Base-by-base conservation (phyloP, 441 rosid genomes). In the Pelargonium exstipulatum region DNA sequence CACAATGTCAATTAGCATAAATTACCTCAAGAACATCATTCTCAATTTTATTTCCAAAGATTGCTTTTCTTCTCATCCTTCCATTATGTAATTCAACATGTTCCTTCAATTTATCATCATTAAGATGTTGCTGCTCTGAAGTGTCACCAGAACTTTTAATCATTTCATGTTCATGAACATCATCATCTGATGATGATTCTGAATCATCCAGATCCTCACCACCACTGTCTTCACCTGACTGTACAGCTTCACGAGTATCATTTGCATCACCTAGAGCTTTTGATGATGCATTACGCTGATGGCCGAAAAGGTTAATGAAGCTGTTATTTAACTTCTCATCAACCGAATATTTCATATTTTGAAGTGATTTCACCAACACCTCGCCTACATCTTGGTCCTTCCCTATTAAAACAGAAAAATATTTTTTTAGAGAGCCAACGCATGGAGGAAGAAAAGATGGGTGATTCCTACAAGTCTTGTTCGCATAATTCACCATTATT, bases 301-400 rank as follows among this genome's bases (percentile, higher is more conserved):
- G 77, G 69, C 95, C 68, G 69, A 91, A 91, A 71, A 88, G 77
- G 71, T 72, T 79, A 72, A 94, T 91, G 78, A 80, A 83, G 78
- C 96, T 90, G 65, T 86, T 82, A 24, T 83, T 89, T 62, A 94
- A 74, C 76, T 91, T 90, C 81, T 94, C 97, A 72, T 90, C 91
- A 75, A 91, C 80, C 26, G 94, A 86, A 79, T 85, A 91, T 73
- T 86, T 90, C 67, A 93, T 81, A 68, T 82, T 85, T 79, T 91
- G 97, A 51, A 94, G 87, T 40, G 96, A 87, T 78, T 82, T 94
- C 35, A 94, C 92, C 83, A 94, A 67, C 60, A 66, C 80, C 79
- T 84, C 96, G 61, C 99, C 97, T 49, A 88, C 90, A 83, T 90
- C 96, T 68, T 62, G 79, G 26, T 83, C 86, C 78, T 78, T 86